Evolutionary conservation across 768 basidiomycete genomes (phyloP).

Genomic region (Wakefieldia striispora): DNA sequence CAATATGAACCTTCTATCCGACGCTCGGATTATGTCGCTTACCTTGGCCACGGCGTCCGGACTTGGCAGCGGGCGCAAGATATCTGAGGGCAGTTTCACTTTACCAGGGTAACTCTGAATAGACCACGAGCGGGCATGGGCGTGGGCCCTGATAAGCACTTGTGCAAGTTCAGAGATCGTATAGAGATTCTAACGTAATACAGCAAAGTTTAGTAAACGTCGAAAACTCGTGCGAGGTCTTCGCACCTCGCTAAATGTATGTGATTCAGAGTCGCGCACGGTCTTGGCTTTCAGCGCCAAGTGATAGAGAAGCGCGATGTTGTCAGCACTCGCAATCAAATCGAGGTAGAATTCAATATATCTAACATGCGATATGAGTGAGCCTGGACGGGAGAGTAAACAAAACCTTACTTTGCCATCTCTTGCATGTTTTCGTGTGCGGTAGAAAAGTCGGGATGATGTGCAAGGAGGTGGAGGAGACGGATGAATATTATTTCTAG

Average conservation of each 20-base stretch:
- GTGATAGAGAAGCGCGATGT: constrained; percentile 78
- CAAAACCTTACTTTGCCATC: constrained; percentile 68
- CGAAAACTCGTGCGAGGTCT: not conserved
- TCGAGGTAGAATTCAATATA: constrained; percentile 90
- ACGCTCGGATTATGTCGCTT: not conserved
- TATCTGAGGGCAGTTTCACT: constrained; percentile 76
- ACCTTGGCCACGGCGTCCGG: constrained; percentile 67
- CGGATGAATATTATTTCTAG: constrained; percentile 86
- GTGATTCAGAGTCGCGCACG: constrained; percentile 73
- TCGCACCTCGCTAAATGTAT: constrained; percentile 65
- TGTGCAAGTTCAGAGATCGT: constrained; percentile 86
- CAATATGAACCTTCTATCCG: no score
- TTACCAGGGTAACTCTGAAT: constrained; percentile 80
- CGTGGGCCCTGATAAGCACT: constrained; percentile 73
- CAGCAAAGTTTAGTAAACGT: not conserved
- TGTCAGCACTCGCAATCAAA: constrained; percentile 73
- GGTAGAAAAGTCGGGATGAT: constrained; percentile 88
- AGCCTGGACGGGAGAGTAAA: not conserved
- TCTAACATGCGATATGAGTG: constrained; percentile 38
- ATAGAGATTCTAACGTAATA: constrained; percentile 72
- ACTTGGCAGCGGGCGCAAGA: constrained; percentile 69
- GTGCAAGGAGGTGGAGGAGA: constrained; percentile 82
- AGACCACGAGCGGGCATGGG: constrained; percentile 64
- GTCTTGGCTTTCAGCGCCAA: constrained; percentile 83
- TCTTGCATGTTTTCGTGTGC: constrained; percentile 68